A percentile compares a stretch with the other conserved stretches of the same genome.
Evolutionary conservation across 345 rosid species (phyloP).

Genomic region (Erysimum cheiranthoides): DNA sequence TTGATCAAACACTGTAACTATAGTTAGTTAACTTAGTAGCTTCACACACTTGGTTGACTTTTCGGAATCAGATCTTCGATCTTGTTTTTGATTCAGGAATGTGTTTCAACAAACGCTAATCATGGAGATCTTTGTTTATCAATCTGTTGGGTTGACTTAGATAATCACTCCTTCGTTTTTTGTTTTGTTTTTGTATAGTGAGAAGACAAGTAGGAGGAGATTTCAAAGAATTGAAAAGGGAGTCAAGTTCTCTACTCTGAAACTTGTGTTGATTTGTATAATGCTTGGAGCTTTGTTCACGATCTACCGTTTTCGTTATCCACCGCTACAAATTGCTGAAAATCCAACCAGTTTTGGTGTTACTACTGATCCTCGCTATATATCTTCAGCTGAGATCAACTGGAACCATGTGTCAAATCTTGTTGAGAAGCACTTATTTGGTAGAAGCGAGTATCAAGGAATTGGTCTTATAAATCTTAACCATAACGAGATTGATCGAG

Average conservation of each 20-base stretch:
- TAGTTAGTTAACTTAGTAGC: slow-evolving; percentile 9
- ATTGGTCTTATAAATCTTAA: slow-evolving; percentile 80
- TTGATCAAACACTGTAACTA: not conserved
- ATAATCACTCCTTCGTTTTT: slow-evolving; percentile 7
- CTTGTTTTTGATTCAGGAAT: not conserved
- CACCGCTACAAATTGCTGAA: slow-evolving; percentile 66
- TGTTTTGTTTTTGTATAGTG: slow-evolving; percentile 47
- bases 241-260: slow-evolving; percentile 57
- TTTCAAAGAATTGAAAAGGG: slow-evolving; percentile 60
- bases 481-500: slow-evolving; percentile 57
- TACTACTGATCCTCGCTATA: slow-evolving; percentile 62
- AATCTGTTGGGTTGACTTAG: not conserved
- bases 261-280: slow-evolving; percentile 60
- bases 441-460: slow-evolving; percentile 61
- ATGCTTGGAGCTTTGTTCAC: slow-evolving; percentile 64
- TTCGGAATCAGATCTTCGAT: slow-evolving; percentile 14
- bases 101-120: not conserved
- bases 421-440: slow-evolving; percentile 54
- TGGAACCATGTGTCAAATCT: slow-evolving; percentile 68
- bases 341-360: slow-evolving; percentile 51
- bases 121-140: not conserved
- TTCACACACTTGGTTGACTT: slow-evolving; percentile 31
- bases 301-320: slow-evolving; percentile 67
- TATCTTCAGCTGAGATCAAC: slow-evolving; percentile 56
- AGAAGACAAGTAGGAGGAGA: slow-evolving; percentile 60